Evolutionary conservation across 2,329 filamentous ascomycete species (phyloP).

Genomic region (Colletotrichum sp.): DNA sequence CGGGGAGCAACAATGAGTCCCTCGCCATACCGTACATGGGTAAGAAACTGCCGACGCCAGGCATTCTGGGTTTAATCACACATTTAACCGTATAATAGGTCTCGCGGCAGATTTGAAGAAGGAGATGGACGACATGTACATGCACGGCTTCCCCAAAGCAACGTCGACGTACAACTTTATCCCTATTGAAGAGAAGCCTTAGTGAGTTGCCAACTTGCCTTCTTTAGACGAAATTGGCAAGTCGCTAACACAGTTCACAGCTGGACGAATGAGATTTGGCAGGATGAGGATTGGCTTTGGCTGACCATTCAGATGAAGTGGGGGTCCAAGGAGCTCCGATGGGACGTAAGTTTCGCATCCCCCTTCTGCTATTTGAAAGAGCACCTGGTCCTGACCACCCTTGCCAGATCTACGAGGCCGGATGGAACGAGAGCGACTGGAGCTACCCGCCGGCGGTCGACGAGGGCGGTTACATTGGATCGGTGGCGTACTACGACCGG

Average conservation of each 20-base stretch:
- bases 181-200: not conserved
- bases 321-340: slow-evolving; percentile 24
- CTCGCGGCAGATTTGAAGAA: slow-evolving; percentile 26
- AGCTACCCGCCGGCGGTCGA: slow-evolving; percentile 43
- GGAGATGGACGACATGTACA: slow-evolving; percentile 23
- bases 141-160: slow-evolving; percentile 10
- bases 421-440: slow-evolving; percentile 46
- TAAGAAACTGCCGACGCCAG: not conserved
- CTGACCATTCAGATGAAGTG: slow-evolving; percentile 22
- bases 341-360: slow-evolving; percentile 3
- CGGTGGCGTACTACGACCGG: slow-evolving; percentile 36
- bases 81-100: slow-evolving; percentile 3
- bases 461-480: slow-evolving; percentile 44
- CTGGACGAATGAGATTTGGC: slow-evolving; percentile 7
- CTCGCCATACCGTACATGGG: slow-evolving; percentile 38
- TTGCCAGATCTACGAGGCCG: slow-evolving; percentile 38
- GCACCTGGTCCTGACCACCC: slow-evolving; percentile 23
- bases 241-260: slow-evolving; percentile 9
- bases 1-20: slow-evolving; percentile 32
- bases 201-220: not conserved
- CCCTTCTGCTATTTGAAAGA: slow-evolving; percentile 35
- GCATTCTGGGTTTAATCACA: fast-evolving
- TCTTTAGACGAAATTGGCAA: not conserved
- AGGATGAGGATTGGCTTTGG: slow-evolving; percentile 22
- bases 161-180: not conserved